Evolutionary conservation across 768 basidiomycete genomes (phyloP).

Genomic region (Stropharia rugosoannulata): DNA sequence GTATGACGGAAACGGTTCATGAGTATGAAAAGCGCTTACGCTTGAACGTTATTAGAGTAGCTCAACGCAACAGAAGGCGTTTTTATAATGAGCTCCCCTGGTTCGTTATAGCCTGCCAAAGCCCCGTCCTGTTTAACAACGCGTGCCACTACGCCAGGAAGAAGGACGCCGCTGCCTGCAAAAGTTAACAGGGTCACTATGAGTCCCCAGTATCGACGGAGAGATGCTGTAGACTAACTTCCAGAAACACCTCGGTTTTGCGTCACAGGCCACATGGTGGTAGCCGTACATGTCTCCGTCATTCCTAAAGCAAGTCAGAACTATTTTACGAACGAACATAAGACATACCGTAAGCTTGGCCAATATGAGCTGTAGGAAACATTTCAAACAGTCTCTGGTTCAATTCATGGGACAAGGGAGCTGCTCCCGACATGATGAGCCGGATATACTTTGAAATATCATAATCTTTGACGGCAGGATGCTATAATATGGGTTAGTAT

Average conservation of each 20-base stretch:
- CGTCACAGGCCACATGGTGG: conserved; percentile 47
- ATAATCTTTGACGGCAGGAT: conserved; percentile 50
- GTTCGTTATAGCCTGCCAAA: conserved; percentile 51
- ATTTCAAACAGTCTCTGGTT: conserved; percentile 46
- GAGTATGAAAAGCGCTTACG: conserved; percentile 39
- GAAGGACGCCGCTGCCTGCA: conserved; percentile 48
- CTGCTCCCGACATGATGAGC: conserved; percentile 55
- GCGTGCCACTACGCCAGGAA: conserved; percentile 56
- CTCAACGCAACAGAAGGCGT: conserved; percentile 54
- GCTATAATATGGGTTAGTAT: conserved; percentile 27
- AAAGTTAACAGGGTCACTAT: neutral
- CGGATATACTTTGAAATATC: conserved; percentile 42
- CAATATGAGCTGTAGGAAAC: conserved; percentile 53
- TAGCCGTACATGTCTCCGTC: conserved; percentile 62
- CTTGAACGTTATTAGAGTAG: conserved; percentile 58
- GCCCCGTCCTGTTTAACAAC: conserved; percentile 60
- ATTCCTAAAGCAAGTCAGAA: conserved; percentile 41
- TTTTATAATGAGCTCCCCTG: conserved; percentile 58
- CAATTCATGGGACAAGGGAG: conserved; percentile 56
- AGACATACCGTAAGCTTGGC: conserved; percentile 53
- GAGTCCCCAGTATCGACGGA: neutral
- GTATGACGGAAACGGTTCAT: neutral
- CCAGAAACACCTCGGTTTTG: conserved; percentile 52
- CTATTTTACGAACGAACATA: neutral
- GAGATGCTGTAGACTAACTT: conserved; percentile 25